phyloP scores from a whole-genome alignment of 805 yeast genomes.

The Saccharomycopsis synnaedendra region DNA sequence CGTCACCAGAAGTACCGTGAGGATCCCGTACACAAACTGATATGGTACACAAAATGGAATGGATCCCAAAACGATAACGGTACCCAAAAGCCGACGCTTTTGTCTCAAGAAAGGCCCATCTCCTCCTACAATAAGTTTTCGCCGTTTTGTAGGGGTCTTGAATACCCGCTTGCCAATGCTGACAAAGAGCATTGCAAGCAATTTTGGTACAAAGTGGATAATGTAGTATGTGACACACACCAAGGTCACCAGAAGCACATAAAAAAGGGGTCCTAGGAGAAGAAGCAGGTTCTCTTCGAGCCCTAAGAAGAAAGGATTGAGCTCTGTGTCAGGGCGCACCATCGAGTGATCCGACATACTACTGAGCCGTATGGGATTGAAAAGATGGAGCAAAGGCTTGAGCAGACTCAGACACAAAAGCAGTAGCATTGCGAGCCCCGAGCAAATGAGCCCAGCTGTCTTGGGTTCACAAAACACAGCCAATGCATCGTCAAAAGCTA shows the following conservation, averaged over 20 bases:
- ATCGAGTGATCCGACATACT: constrained; percentile 32
- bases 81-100: constrained; percentile 24
- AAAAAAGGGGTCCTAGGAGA: constrained; percentile 44
- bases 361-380: constrained; percentile 45
- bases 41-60: constrained; percentile 65
- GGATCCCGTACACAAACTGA: constrained; percentile 62
- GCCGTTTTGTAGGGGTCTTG: constrained; percentile 1
- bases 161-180: not conserved
- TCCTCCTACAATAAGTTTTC: not conserved
- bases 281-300: constrained; percentile 42
- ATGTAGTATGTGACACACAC: constrained; percentile 28
- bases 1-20: constrained; percentile 45
- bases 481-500: constrained; percentile 37
- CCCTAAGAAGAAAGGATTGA: constrained; percentile 60
- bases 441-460: constrained; percentile 20
- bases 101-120: constrained; percentile 16
- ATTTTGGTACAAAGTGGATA: constrained; percentile 17
- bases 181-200: not conserved
- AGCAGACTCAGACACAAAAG: constrained; percentile 25
- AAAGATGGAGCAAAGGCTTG: constrained; percentile 27
- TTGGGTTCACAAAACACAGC: constrained; percentile 24
- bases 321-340: constrained; percentile 25
- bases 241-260: constrained; percentile 32
- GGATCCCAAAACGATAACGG: constrained; percentile 28
- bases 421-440: constrained; percentile 27